Evolutionary conservation across 2,329 filamentous ascomycete species (phyloP), one percentile per base, ranked within the genome.

Genomic region (Penicillium sp.): DNA sequence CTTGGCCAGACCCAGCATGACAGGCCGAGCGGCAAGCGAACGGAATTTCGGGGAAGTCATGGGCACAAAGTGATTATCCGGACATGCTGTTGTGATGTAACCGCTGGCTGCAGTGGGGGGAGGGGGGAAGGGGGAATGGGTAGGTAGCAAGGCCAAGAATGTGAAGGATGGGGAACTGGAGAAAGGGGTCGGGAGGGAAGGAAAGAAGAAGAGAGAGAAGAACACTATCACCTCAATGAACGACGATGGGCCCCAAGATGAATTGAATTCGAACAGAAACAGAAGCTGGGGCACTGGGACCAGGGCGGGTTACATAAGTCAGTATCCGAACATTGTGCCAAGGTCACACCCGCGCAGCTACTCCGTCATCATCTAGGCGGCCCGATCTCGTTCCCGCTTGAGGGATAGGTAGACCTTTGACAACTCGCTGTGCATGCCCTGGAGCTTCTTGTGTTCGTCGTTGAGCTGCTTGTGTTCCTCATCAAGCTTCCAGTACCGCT

Each of bases 1-100:
- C 62, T 77, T 79, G 16, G 71, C 70, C 40, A 78, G 59, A 34
- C 74, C 71, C 54, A 79, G 63, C 55, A 74, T 62, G 52, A 73
- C 57, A 24, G 75, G 73, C 66, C 75, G 67, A 55, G 69, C 56
- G 59, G 70, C 67, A 59, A 76, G 56, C 47, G 71, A 68, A 47
- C 65, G 68, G 58, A 64, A 69, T 48, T 63, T 29, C 46, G 61
- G 54, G 53, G 63, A 61, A 61, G 62, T 65, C 69, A 71, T 71
- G 43, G 42, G 56, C 36, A 36, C 18, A 21, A 6, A 43, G 29
- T 24, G 18, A 45, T 10, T 4, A 45, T 24, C 11, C n/a, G 34
- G 13, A 21, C 52, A 54, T 54, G 34, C 52, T 54, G 47, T 40
- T 54, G 47, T 40, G 32, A 48, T 48, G 38, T 32, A 38, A 52